Base-by-base conservation (phyloP, 2,329 filamentous ascomycete species). In the Orbilia oligospora region DNA sequence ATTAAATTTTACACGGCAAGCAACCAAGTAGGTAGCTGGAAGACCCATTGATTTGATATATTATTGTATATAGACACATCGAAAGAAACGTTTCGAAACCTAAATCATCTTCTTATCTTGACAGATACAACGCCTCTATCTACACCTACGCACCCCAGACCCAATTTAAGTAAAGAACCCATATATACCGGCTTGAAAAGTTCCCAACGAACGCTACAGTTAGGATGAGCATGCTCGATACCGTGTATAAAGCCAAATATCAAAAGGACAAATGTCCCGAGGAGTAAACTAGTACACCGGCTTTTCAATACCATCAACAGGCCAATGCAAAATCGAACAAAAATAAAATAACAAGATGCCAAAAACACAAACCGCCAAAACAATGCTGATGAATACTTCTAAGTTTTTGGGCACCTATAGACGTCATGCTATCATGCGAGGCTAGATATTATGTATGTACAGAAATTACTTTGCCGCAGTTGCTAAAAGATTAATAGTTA, bases 401-500 rank as follows among this genome's bases (percentile, higher is more conserved):
- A 76, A 65, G 38, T 56, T 44, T n/a, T 48, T 58, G 22, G 53
- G 36, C 48, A 30, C 72, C 66, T 53, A 51, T 58, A 30, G 55
- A 58, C 66, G 49, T 70, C 58, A 56, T 71, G 56, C 71, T 41
- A 65, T 76, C 53, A 53, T 65, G 63, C 44, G 65, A 64, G 61
- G 63, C 46, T 49, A 18, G 53, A 76, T 69, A 76, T 64, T 65
- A 69, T 69, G 38, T 69, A 69, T 61, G 36, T 61, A 61, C 56
- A 61, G 36, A 61, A 61, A 61, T 61, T 61, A 61, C 36, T 44
- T 41, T 8, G 27, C 36, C 56, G 18, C 18, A n/a, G 20, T n/a
- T 44, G 56, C 56, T 61, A n/a, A 44, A 41, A 27, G 10, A 61
- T 61, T 61, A 61, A 61, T 61, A 61, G 56, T 16, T 61, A 41